Conservation (phyloP, 257 asterid genomes). For the Forsythia suspensa region DNA sequence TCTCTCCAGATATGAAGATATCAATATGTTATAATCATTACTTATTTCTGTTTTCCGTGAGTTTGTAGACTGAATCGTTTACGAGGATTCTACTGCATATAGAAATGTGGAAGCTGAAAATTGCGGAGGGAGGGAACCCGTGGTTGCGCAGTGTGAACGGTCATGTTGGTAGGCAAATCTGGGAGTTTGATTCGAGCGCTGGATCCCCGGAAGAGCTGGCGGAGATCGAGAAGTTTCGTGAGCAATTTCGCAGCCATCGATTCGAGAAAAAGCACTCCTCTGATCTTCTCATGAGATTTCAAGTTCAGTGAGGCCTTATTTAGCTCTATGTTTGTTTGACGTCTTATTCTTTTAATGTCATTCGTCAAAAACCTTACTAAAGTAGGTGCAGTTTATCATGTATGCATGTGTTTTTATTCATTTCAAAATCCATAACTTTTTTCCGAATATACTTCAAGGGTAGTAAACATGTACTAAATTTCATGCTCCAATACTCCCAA, state of each 20-base stretch:
- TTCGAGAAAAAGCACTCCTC: slow-evolving; percentile 80
- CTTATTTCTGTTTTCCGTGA: background rate
- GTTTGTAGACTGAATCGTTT: background rate
- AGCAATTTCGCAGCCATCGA: slow-evolving; percentile 54
- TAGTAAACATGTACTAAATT: background rate
- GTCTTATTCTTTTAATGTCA: background rate
- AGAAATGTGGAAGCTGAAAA: slow-evolving; percentile 90
- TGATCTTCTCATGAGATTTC: slow-evolving; percentile 90
- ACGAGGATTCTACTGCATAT: background rate
- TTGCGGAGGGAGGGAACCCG: slow-evolving; percentile 80
- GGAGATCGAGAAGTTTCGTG: slow-evolving; percentile 69
- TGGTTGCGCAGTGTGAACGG: slow-evolving; percentile 81
- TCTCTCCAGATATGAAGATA: background rate
- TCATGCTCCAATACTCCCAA: background rate
- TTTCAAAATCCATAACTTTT: background rate
- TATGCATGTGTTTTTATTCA: background rate
- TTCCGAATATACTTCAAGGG: background rate
- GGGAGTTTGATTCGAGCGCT: slow-evolving; percentile 72
- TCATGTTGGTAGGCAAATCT: slow-evolving; percentile 76
- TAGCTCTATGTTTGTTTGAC: background rate
- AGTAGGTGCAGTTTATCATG: background rate
- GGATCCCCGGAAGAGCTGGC: slow-evolving; percentile 77
- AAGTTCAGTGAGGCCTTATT: slow-evolving; percentile 44
- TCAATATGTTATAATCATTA: background rate
- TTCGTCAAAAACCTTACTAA: background rate